These are phyloP conservation scores for Echinochloa phyllopogon DNA, from an alignment of 176 grass and related monocot species.

Conservation along the genomic window DNA sequence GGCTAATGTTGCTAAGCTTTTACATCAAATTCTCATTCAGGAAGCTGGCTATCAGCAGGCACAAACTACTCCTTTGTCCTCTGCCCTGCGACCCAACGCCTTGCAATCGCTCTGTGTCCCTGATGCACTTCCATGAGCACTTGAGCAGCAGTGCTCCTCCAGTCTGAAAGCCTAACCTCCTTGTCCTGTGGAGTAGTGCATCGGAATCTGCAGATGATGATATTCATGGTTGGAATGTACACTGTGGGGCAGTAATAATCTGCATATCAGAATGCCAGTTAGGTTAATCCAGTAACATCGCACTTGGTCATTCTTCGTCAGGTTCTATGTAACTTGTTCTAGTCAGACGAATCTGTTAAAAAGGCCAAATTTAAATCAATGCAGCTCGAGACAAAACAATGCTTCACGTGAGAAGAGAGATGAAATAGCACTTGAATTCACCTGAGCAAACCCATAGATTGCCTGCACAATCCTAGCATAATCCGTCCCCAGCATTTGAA, in stretches of 20 bases:
- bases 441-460: slow-evolving; percentile 94
- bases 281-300: background rate
- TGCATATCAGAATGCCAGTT: slow-evolving; percentile 17
- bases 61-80: background rate
- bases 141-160: slow-evolving; percentile 4
- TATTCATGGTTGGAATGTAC: slow-evolving; percentile 21
- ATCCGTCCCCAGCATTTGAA: slow-evolving; percentile 97
- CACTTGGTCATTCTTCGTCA: slow-evolving; percentile 32
- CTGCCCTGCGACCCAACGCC: slow-evolving; percentile 15
- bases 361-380: slow-evolving; percentile 1
- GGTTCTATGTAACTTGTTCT: slow-evolving; percentile 44
- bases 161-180: background rate
- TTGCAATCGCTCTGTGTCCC: slow-evolving; percentile 6
- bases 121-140: background rate
- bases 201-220: background rate
- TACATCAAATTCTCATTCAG: background rate
- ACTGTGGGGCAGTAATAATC: background rate
- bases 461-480: slow-evolving; percentile 93
- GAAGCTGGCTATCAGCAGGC: background rate
- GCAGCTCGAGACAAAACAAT: slow-evolving; percentile 11
- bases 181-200: background rate
- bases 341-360: slow-evolving; percentile 61
- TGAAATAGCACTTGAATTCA: slow-evolving; percentile 37
- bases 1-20: background rate
- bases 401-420: background rate